phyloP scores from a whole-genome alignment of 352 stramenopile species.

The Phytophthora syringae region DNA sequence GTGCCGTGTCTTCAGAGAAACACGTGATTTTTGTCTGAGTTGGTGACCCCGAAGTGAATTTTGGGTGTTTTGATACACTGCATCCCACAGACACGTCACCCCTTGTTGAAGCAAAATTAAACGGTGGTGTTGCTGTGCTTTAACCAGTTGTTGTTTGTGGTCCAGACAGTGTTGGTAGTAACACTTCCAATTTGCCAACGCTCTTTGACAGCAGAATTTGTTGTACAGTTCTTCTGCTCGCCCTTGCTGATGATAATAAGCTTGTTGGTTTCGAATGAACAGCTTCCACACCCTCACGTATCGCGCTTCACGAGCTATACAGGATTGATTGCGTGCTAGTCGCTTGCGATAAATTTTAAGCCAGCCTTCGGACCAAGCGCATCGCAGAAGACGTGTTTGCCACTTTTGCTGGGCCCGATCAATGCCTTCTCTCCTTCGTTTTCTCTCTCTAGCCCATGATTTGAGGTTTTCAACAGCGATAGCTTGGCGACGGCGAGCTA shows the following conservation, averaged over 20 bases:
- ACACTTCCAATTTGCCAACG: constrained; percentile 24
- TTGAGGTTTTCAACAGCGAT: constrained; percentile 14
- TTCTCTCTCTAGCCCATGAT: constrained; percentile 11
- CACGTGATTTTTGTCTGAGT: constrained; percentile 30
- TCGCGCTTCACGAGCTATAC: background rate
- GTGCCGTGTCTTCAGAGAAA: constrained; percentile 22
- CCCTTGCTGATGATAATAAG: constrained; percentile 3
- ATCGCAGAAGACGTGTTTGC: constrained; percentile 23
- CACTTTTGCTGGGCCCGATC: constrained; percentile 10
- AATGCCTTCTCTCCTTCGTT: constrained; percentile 9
- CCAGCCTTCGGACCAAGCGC: constrained; percentile 27
- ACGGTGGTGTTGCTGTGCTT: constrained; percentile 21
- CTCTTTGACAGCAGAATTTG: constrained; percentile 14
- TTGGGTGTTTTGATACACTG: constrained; percentile 33
- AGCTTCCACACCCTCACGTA: constrained; percentile 26
- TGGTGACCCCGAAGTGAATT: constrained; percentile 22
- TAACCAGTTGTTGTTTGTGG: background rate
- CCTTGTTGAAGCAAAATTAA: constrained; percentile 30
- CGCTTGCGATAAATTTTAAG: constrained; percentile 18
- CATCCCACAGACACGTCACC: constrained; percentile 23
- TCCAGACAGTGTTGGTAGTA: constrained; percentile 12
- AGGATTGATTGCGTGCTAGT: constrained; percentile 2
- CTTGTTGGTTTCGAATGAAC: constrained; percentile 6
- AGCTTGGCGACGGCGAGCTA: constrained; percentile 17
- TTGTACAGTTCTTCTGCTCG: constrained; percentile 11